Conservation (phyloP, 2,329 filamentous ascomycete genomes). For the Aotearoamyces nothofagi region DNA sequence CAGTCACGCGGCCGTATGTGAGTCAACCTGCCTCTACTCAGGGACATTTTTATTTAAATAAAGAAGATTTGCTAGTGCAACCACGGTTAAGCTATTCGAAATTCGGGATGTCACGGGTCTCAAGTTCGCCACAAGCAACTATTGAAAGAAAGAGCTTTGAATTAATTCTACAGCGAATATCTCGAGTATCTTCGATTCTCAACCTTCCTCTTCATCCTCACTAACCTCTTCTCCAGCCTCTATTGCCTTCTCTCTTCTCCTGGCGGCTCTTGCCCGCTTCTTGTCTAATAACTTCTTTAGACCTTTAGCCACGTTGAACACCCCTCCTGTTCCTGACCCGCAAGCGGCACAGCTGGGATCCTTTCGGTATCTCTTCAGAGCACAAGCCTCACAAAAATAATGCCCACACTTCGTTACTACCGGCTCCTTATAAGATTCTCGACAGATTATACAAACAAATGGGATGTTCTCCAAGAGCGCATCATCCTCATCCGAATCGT, state of each 20-base stretch:
- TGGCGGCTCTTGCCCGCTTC: conserved; percentile 42
- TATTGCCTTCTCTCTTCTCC: conserved; percentile 33
- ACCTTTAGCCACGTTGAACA: conserved; percentile 75
- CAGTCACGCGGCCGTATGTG: no score
- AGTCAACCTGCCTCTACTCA: no score
- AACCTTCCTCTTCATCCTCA: conserved; percentile 26
- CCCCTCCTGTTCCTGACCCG: conserved; percentile 66
- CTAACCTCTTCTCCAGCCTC: conserved; percentile 34
- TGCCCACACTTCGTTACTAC: conserved; percentile 85
- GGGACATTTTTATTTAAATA: no score
- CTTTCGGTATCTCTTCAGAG: conserved; percentile 70
- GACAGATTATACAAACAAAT: conserved; percentile 21
- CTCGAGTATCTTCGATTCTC: no score
- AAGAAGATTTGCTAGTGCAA: no score
- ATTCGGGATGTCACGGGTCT: no score
- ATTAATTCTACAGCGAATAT: no score
- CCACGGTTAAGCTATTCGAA: no score
- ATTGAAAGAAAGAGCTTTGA: no score
- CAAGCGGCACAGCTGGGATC: conserved; percentile 76
- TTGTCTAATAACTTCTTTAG: conserved; percentile 58
- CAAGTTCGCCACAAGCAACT: no score
- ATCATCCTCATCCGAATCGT: conserved; percentile 28
- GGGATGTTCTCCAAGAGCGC: conserved; percentile 18
- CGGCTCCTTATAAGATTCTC: conserved; percentile 36
- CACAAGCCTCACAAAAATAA: conserved; percentile 90